Base-by-base conservation (phyloP, 352 stramenopile species). In the Globisporangium orthogonon region DNA sequence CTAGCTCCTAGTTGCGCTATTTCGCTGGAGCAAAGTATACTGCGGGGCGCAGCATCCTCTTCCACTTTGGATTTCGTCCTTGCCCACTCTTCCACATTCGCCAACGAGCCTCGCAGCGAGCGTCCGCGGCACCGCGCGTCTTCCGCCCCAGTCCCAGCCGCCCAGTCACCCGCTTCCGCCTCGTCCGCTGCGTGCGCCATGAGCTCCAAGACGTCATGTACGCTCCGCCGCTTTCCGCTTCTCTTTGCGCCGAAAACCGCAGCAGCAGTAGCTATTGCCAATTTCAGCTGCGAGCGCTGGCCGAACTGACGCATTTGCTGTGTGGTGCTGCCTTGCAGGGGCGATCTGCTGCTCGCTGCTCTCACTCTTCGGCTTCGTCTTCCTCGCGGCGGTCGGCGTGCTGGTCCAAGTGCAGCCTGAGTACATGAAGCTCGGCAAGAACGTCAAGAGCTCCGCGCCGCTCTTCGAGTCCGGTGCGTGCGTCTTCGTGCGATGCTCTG, bases 341-440 rank as follows among this genome's bases (percentile, higher is more conserved):
- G 84, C 84, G 61, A 56, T 94, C 29, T 86, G 71, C 61, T 91
- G 82, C 66, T 86, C 84, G 41, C 55, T 91, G 62, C 54, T 94
- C 43, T 91, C 80, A 55, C 71, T 85, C 30, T 80, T 73, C 37
- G 84, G 84, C 46, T 87, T 83, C 60, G 53, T 94, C 46, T 94
- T 94, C 66, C 72, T 94, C 10, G 44, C 83, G 6, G 50, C 70
- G 14, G 68, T 94, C 47, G 84, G 70, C 17, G 56, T 90, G 30
- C 62, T 94, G 3, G 73, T 94, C 46, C 73, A 89, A 60, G 63
- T 79, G 43, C 84, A 94, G 58, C 84, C 84, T 10, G 64, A 94
- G 63, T 94, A 91, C 69, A 81, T 94, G 67, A 91, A 92, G 67
- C 75, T 89, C 14, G 69, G 76, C 70, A 89, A 88, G 63, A 82